Evolutionary conservation across 768 basidiomycete genomes (phyloP).

Genomic region (Mrakia frigida): DNA sequence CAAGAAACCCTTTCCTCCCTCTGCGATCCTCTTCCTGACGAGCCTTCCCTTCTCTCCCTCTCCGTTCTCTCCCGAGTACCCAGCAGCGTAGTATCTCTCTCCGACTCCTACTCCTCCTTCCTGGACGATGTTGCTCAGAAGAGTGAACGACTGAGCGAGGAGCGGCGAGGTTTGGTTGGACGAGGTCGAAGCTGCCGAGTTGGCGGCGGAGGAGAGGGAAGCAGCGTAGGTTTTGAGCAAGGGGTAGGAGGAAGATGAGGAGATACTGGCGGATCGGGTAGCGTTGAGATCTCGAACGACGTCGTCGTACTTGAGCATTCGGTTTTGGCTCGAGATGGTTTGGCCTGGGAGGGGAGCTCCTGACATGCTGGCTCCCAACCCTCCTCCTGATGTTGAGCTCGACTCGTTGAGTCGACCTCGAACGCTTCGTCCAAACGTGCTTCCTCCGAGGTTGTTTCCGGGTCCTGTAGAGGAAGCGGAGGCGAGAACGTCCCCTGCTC

Average conservation of each 20-base stretch:
- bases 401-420: slow-evolving; percentile 20
- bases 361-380: neutral
- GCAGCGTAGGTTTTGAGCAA: slow-evolving; percentile 64
- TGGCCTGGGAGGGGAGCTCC: slow-evolving; percentile 23
- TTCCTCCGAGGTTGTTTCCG: slow-evolving; percentile 2
- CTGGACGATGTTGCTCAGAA: slow-evolving; percentile 43
- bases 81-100: slow-evolving; percentile 75
- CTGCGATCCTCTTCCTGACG: slow-evolving; percentile 67
- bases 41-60: slow-evolving; percentile 46
- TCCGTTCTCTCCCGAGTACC: slow-evolving; percentile 61
- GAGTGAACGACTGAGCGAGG: slow-evolving; percentile 43
- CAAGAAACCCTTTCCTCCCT: slow-evolving; percentile 70
- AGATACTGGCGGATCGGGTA: slow-evolving; percentile 42
- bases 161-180: slow-evolving; percentile 34
- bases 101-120: slow-evolving; percentile 55
- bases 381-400: neutral
- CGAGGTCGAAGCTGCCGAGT: neutral
- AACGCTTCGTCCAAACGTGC: slow-evolving; percentile 22
- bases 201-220: slow-evolving; percentile 23
- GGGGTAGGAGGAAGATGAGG: slow-evolving; percentile 55
- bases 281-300: slow-evolving; percentile 70
- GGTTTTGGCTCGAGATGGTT: slow-evolving; percentile 41
- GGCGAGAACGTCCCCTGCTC: slow-evolving; percentile 28
- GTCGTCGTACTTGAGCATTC: slow-evolving; percentile 93
- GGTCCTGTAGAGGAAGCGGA: neutral